These are phyloP conservation scores for Cochlearia excelsa DNA, from an alignment of 345 rosid species.

Conservation along the genomic window DNA sequence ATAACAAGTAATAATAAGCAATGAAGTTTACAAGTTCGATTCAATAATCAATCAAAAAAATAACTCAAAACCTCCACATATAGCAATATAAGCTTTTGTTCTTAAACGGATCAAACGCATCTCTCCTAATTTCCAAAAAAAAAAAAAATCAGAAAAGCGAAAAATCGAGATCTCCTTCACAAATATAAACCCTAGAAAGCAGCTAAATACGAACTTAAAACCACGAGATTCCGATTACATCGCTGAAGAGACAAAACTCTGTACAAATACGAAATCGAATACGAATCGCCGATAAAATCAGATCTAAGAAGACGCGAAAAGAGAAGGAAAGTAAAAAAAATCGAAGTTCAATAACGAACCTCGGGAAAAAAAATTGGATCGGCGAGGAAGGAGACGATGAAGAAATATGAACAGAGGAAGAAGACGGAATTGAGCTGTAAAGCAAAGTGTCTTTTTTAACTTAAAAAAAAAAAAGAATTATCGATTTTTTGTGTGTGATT, in stretches of 20 bases:
- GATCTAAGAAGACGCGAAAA: not conserved
- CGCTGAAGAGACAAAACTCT: conserved; percentile 25
- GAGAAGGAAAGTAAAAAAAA: not conserved
- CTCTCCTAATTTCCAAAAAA: not conserved
- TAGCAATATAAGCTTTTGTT: conserved; percentile 2
- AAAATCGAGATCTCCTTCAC: conserved; percentile 5
- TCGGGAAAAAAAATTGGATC: conserved; percentile 40
- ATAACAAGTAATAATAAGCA: no score
- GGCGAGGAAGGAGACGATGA: conserved; percentile 34
- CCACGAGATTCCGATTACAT: not conserved
- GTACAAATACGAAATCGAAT: conserved; percentile 19
- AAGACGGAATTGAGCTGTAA: conserved; percentile 48
- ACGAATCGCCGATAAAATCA: conserved; percentile 12
- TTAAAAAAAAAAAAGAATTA: conserved; percentile 18
- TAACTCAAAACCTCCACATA: no score
- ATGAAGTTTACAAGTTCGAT: no score
- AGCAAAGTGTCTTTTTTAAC: conserved; percentile 28
- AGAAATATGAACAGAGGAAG: conserved; percentile 32
- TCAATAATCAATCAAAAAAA: no score
- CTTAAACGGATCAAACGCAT: conserved; percentile 24
- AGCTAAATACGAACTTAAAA: conserved; percentile 18
- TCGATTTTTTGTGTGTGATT: conserved; percentile 15
- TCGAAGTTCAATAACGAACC: conserved; percentile 20
- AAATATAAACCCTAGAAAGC: conserved; percentile 14
- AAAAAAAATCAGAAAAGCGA: conserved; percentile 11